Percentiles rank a stretch among this genome's conserved stretches.
Evolutionary conservation across 176 grass and related monocot species (phyloP).

Genomic region (Carex pumila): DNA sequence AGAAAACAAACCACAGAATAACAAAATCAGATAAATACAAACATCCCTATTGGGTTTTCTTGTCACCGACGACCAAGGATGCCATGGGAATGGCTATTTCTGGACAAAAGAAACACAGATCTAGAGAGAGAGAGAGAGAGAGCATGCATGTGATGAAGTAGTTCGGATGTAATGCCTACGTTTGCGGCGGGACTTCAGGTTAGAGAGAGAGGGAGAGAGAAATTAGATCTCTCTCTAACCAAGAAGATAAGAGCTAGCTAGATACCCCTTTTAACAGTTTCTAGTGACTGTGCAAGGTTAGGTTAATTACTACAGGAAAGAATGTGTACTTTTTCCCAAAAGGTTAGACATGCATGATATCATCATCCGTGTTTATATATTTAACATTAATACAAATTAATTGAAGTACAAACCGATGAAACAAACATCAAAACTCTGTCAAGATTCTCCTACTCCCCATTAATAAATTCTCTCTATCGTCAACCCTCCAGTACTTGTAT

Average conservation of each 20-base stretch:
- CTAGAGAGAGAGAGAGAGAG: not conserved
- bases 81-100: not conserved
- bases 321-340: not conserved
- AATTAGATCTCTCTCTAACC: not conserved
- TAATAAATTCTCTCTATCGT: not conserved
- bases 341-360: not conserved
- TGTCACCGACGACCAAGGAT: not conserved
- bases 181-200: constrained; percentile 11
- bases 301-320: not conserved
- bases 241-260: not conserved
- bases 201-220: not conserved
- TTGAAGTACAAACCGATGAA: not conserved
- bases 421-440: constrained; percentile 14
- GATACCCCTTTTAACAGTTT: not conserved
- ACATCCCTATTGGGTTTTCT: constrained; percentile 7
- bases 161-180: constrained; percentile 8
- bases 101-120: not conserved
- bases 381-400: not conserved
- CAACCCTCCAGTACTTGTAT: not conserved
- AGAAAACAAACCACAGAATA: not conserved
- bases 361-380: not conserved
- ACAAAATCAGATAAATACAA: not conserved
- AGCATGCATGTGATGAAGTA: not conserved
- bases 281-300: not conserved
- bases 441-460: constrained; percentile 1